A percentile compares a stretch with the other conserved stretches of the same genome.
Conservation (phyloP, 1,284 basidiomycete species). For the Papiliotrema laurentii region DNA sequence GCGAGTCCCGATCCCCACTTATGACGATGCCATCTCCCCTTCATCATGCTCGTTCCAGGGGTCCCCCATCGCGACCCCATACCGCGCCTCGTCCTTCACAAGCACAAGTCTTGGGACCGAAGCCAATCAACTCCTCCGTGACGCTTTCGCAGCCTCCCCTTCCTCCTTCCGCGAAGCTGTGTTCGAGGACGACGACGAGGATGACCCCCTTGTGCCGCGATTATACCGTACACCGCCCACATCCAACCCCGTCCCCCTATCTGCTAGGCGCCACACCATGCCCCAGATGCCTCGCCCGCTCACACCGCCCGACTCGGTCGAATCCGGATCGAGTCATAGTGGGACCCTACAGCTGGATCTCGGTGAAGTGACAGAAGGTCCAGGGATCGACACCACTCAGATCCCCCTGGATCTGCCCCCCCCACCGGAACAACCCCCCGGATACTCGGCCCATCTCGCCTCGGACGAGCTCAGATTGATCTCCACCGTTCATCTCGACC, state of each 20-base stretch:
- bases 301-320: background rate
- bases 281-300: background rate
- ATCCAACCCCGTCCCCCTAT: constrained; percentile 5
- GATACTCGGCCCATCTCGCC: constrained; percentile 26
- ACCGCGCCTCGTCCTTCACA: background rate
- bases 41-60: background rate
- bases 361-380: background rate
- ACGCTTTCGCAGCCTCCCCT: constrained; percentile 8
- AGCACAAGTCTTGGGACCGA: background rate
- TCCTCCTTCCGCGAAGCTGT: background rate
- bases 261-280: constrained; percentile 1
- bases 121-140: constrained; percentile 1
- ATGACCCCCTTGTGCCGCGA: constrained; percentile 16
- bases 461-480: constrained; percentile 28
- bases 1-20: constrained; percentile 11
- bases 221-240: background rate
- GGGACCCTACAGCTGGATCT: background rate
- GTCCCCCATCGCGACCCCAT: background rate
- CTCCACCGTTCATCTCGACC: constrained; percentile 30
- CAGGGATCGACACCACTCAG: background rate
- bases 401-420: constrained; percentile 17
- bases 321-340: background rate
- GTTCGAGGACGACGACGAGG: constrained; percentile 9
- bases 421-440: constrained; percentile 18
- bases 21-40: constrained; percentile 7